A percentile compares a stretch with the other conserved stretches of the same genome.
phyloP scores from a whole-genome alignment of 73 alveolate genomes.

The Loxodes magnus region DNA sequence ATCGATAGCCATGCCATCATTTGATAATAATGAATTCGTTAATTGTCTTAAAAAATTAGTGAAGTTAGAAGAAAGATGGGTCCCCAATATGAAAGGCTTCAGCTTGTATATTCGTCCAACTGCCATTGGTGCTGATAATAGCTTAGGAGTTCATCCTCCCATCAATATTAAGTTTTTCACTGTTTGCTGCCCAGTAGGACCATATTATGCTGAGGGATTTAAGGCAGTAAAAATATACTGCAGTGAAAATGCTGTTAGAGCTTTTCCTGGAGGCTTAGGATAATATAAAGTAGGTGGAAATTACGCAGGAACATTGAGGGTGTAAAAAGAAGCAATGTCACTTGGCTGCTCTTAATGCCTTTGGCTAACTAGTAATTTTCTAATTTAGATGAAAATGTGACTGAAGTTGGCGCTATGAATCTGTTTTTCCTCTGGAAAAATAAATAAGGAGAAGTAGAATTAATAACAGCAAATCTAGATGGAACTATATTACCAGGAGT shows the following conservation, averaged over 20 bases:
- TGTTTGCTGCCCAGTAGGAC: slow-evolving; percentile 72
- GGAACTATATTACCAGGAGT: slow-evolving; percentile 37
- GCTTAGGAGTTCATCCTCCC: slow-evolving; percentile 61
- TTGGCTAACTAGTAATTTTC: no score
- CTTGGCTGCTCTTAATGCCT: slow-evolving; percentile 40
- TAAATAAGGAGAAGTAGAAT: slow-evolving; percentile 26
- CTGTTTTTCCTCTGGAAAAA: slow-evolving; percentile 27
- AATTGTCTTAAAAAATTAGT: slow-evolving; percentile 46
- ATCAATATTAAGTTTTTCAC: slow-evolving; percentile 42
- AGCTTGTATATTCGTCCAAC: slow-evolving; percentile 76
- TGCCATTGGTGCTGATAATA: slow-evolving; percentile 55
- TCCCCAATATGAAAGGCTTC: slow-evolving; percentile 60
- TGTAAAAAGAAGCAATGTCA: slow-evolving; percentile 13
- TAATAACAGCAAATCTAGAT: slow-evolving; percentile 35
- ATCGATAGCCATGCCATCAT: slow-evolving; percentile 29
- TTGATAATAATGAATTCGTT: slow-evolving; percentile 36
- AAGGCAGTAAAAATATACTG: slow-evolving; percentile 40
- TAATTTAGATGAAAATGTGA: slow-evolving; percentile 25
- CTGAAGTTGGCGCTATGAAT: slow-evolving; percentile 54
- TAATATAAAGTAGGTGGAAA: slow-evolving; percentile 40
- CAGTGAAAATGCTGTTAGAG: slow-evolving; percentile 27
- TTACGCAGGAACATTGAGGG: slow-evolving; percentile 36
- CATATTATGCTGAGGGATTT: slow-evolving; percentile 68
- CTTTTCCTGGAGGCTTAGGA: slow-evolving; percentile 57
- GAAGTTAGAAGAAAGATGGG: slow-evolving; percentile 57